Conservation (phyloP, 2,329 filamentous ascomycete species). For the Neofusicoccum laricinum region DNA sequence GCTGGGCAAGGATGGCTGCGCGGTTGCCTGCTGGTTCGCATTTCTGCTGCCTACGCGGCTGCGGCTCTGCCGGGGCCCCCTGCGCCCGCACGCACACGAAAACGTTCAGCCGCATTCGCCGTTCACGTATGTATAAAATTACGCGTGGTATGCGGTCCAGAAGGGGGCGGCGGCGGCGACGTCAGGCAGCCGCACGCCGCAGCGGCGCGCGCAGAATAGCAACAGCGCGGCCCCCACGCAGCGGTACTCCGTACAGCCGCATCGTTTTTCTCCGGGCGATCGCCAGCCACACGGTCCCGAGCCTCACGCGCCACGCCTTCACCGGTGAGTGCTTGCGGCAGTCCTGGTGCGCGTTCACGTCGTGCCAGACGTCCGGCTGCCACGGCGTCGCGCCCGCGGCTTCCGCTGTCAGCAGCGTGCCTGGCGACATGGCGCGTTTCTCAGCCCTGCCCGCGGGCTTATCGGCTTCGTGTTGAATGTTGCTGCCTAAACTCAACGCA, state of each 20-base stretch:
- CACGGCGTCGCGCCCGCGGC: too few species aligned
- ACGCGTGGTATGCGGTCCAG: background rate
- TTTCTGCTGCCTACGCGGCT: constrained; percentile 7
- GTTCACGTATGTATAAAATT: background rate
- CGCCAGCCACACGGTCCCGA: background rate
- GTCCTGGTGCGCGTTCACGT: background rate
- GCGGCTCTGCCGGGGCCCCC: background rate
- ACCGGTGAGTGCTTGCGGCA: background rate
- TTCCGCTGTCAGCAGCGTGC: background rate
- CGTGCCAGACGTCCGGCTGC: too few species aligned
- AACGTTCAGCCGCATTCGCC: constrained; percentile 4
- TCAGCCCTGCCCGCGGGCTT: background rate
- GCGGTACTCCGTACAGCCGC: background rate
- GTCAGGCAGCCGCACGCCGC: too few species aligned
- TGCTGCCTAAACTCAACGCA: constrained; percentile 8
- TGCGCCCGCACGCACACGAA: background rate
- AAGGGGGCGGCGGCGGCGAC: too few species aligned
- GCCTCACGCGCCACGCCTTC: background rate
- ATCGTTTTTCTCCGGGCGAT: background rate
- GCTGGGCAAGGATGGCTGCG: background rate
- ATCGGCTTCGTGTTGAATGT: background rate
- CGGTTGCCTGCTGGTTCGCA: constrained; percentile 15
- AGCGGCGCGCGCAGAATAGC: background rate
- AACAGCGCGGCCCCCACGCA: background rate
- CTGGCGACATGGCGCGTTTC: background rate